These are phyloP conservation scores for Thraustotheca clavata DNA, from an alignment of 352 stramenopile genomes.

Conservation along the genomic window DNA sequence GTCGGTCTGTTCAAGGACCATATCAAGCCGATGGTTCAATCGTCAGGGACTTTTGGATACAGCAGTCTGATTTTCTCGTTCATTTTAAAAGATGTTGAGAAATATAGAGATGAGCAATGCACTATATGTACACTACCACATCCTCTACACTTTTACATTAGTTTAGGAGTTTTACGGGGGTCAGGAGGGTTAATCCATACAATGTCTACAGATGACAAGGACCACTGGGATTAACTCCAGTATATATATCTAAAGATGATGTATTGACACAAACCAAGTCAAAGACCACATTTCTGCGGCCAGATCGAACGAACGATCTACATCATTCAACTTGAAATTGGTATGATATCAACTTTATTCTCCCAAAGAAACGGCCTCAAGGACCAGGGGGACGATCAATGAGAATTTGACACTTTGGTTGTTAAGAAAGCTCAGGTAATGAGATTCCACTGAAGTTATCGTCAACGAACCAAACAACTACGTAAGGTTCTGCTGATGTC, in stretches of 20 bases:
- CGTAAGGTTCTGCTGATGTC: conserved; percentile 63
- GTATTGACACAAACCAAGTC: background rate
- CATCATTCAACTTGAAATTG: background rate
- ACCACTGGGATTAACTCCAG: conserved; percentile 6
- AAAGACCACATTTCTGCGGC: conserved; percentile 7
- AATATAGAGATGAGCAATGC: background rate
- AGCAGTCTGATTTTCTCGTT: background rate
- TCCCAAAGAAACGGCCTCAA: conserved; percentile 88
- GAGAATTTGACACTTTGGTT: conserved; percentile 92
- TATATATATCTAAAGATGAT: background rate
- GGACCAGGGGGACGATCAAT: conserved; percentile 47
- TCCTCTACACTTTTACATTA: background rate
- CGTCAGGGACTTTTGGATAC: conserved; percentile 23
- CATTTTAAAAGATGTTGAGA: background rate
- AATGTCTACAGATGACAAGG: conserved; percentile 5
- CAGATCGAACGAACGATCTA: background rate
- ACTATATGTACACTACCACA: background rate
- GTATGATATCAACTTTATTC: conserved; percentile 26
- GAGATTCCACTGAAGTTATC: conserved; percentile 85
- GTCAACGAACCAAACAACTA: conserved; percentile 43
- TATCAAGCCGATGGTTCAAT: conserved; percentile 19
- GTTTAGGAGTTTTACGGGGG: conserved; percentile 6
- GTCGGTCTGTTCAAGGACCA: conserved; percentile 90
- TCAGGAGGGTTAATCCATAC: conserved; percentile 9
- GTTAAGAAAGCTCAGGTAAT: conserved; percentile 77